Evolutionary conservation across 2,329 filamentous ascomycete species (phyloP).

Genomic region (Nakataea oryzae): DNA sequence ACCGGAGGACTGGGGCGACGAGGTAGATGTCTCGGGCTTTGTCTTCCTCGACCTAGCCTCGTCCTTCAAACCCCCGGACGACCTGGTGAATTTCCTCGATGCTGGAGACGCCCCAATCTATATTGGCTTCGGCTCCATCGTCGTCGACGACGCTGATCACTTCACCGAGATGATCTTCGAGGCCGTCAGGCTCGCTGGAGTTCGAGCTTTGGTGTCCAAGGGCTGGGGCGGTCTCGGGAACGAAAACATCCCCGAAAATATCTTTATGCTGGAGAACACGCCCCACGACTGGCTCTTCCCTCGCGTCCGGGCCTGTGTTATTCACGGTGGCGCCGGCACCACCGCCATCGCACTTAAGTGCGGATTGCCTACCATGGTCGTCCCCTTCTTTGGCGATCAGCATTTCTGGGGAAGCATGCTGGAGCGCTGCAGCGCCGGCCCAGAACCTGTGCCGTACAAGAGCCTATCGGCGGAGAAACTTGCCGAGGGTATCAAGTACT

Average conservation of each 20-base stretch:
- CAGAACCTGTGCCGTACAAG: conserved; percentile 59
- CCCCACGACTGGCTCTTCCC: conserved; percentile 74
- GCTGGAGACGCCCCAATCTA: conserved; percentile 54
- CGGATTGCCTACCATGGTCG: conserved; percentile 62
- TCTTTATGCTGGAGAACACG: conserved; percentile 64
- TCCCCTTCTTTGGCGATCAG: conserved; percentile 74
- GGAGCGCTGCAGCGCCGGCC: conserved; percentile 51
- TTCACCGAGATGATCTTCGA: conserved; percentile 65
- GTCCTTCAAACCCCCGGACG: conserved; percentile 45
- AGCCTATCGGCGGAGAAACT: conserved; percentile 51
- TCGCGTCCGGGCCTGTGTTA: conserved; percentile 53
- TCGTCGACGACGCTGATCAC: conserved; percentile 58
- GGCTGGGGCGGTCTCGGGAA: conserved; percentile 65
- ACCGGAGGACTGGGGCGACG: conserved; percentile 55
- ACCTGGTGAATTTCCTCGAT: conserved; percentile 43
- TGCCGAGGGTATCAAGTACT: conserved; percentile 60
- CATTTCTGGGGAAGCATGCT: conserved; percentile 70
- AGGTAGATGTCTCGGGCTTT: conserved; percentile 68
- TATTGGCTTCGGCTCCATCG: conserved; percentile 68
- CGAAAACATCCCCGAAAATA: conserved; percentile 46
- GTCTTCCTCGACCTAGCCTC: conserved; percentile 64
- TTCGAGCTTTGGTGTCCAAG: conserved; percentile 62
- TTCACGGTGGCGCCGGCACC: conserved; percentile 70
- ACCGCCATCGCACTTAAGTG: conserved; percentile 65
- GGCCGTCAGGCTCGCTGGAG: conserved; percentile 53